Base-by-base conservation (phyloP, 1,284 basidiomycete species). In the Cutaneotrichosporon arboriforme region DNA sequence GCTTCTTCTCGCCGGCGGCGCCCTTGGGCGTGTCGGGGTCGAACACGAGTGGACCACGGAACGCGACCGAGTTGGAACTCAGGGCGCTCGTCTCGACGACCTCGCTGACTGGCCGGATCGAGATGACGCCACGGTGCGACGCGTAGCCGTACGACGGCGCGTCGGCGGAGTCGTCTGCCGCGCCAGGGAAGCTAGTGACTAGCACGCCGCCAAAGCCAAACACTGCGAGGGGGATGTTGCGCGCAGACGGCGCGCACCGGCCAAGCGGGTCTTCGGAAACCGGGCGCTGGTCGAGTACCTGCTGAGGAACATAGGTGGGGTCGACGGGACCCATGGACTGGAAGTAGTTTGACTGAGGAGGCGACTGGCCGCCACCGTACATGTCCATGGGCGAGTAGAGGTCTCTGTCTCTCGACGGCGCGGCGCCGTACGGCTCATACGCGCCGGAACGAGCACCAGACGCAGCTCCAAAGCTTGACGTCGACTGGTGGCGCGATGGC, bases 141-240 rank as follows among this genome's bases (percentile, higher is more conserved):
- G 65, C 67, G 44, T 73, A 73, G 2, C 74, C 74, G 54, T 76
- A 76, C 4, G 68, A 67, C 15, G 69, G 65, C 1, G 58, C 81
- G 17, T 85, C 81, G 4, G 84, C 81, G 1, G 87, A 85, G 38
- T 87, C 83, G 66, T 88, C 86, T 2, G 81, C 78, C 13, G 83
- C 79, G 9, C 82, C 83, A 53, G 92, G 90, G 78, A 93, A 93
- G 68, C 87, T 90, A 8, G 87, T 86, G 12, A 93, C 80, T 46
- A 94, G 66, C 64, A 85, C 86, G 13, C 91, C 92, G 23, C 89
- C 89, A 66, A 92, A 91, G 1, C 92, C 92, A 64, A 96, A 94
- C 56, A 82, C 85, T 50, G 92, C 79, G 17, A 94, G 78, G 0
- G 91, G 92, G 2, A 86, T 82, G 40, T 84, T 67, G 8, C 68